phyloP scores from a whole-genome alignment of 768 basidiomycete genomes.

The Mrakia frigida region DNA sequence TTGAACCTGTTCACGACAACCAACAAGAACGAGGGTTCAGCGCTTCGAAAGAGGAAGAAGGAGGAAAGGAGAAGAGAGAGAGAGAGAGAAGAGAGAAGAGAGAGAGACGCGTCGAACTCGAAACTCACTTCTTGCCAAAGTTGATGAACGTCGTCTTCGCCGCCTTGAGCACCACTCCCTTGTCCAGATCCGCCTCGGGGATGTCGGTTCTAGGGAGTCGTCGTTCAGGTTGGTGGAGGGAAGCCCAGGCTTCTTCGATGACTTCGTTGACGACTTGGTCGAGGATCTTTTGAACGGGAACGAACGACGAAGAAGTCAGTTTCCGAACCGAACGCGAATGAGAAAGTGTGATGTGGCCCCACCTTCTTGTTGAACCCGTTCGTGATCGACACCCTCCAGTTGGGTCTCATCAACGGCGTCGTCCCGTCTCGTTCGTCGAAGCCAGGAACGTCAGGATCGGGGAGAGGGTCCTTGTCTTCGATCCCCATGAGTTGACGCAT shows the following conservation, averaged over 20 bases:
- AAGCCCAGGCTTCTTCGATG: slow-evolving; percentile 1
- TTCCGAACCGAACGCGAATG: background rate
- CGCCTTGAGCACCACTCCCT: slow-evolving; percentile 16
- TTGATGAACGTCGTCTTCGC: slow-evolving; percentile 13
- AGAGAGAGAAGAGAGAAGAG: background rate
- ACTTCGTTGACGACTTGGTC: background rate
- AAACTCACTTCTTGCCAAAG: slow-evolving; percentile 17
- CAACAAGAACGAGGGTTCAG: background rate
- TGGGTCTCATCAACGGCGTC: background rate
- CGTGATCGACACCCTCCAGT: slow-evolving; percentile 25
- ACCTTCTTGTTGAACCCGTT: slow-evolving; percentile 6
- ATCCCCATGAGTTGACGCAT: slow-evolving; percentile 27
- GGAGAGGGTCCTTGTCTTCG: slow-evolving; percentile 14
- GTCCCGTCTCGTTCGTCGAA: background rate
- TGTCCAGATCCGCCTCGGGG: slow-evolving; percentile 19
- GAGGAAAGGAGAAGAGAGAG: background rate
- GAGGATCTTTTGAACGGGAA: background rate
- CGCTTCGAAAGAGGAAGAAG: background rate
- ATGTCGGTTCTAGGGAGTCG: background rate
- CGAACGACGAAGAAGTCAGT: background rate
- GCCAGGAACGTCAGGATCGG: slow-evolving; percentile 15
- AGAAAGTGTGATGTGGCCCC: background rate
- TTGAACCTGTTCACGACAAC: slow-evolving; percentile 23
- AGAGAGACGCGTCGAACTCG: background rate
- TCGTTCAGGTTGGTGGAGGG: background rate